These are phyloP conservation scores for Ganoderma boninense DNA, from an alignment of 1,284 basidiomycete species.

Conservation along the genomic window DNA sequence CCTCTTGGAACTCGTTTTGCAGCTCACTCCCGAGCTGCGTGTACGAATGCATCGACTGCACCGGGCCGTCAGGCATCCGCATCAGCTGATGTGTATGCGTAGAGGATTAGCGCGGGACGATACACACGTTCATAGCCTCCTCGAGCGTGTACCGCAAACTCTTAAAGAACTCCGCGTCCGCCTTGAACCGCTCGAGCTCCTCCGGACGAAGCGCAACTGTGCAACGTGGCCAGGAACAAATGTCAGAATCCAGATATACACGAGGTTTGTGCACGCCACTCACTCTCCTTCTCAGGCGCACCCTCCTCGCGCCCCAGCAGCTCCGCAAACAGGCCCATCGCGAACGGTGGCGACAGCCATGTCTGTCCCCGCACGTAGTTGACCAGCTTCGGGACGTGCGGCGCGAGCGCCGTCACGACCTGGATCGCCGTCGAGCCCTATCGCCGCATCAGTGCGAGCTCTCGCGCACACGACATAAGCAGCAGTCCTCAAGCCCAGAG, in stretches of 20 bases:
- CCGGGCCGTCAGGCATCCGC: neutral
- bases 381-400: conserved; percentile 55
- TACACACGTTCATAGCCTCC: conserved; percentile 58
- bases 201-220: conserved; percentile 25
- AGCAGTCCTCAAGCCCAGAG: too few species aligned
- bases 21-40: conserved; percentile 54
- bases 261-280: conserved; percentile 25
- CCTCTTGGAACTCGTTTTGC: conserved; percentile 48
- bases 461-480: neutral
- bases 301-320: conserved; percentile 46
- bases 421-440: conserved; percentile 76
- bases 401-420: conserved; percentile 65
- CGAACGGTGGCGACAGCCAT: conserved; percentile 64
- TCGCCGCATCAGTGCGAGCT: neutral
- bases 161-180: conserved; percentile 56
- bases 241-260: neutral
- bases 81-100: too few species aligned
- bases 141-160: conserved; percentile 60
- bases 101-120: neutral
- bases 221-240: neutral
- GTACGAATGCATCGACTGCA: conserved; percentile 53
- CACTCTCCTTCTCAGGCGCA: conserved; percentile 49
- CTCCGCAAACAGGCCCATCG: conserved; percentile 39
- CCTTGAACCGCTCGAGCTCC: conserved; percentile 57
- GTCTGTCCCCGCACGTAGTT: conserved; percentile 70